These are phyloP conservation scores for Phytophthora citricola DNA, from an alignment of 352 stramenopile genomes.

Conservation along the genomic window DNA sequence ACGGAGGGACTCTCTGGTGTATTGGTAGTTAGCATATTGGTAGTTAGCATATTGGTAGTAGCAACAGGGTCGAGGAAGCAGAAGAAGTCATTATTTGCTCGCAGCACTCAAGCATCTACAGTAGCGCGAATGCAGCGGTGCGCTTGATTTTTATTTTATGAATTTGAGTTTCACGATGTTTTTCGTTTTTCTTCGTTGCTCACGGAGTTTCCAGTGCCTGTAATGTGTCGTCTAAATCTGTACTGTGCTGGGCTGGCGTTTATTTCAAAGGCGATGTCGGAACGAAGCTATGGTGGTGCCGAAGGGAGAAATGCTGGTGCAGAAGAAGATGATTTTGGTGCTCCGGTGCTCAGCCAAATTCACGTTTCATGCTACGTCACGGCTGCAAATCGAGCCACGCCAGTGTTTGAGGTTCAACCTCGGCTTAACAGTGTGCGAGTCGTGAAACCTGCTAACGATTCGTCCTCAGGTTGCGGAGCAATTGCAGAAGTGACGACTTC, in stretches of 20 bases:
- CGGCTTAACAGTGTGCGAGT: constrained; percentile 55
- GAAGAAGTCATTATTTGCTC: constrained; percentile 39
- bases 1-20: constrained; percentile 35
- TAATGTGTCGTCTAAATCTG: constrained; percentile 14
- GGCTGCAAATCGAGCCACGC: constrained; percentile 67
- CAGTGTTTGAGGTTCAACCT: constrained; percentile 64
- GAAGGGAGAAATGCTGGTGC: background rate
- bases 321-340: constrained; percentile 4
- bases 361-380: constrained; percentile 79
- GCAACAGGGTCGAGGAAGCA: constrained; percentile 23
- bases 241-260: constrained; percentile 12
- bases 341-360: constrained; percentile 42
- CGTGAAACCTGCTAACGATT: constrained; percentile 33
- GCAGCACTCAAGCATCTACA: constrained; percentile 15
- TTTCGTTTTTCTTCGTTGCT: background rate
- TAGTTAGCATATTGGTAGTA: constrained; percentile 38
- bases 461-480: constrained; percentile 5
- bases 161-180: constrained; percentile 31
- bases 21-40: constrained; percentile 44
- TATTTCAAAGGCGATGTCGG: background rate
- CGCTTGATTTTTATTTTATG: constrained; percentile 46
- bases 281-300: background rate
- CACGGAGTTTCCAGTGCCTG: background rate
- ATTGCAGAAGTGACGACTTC: background rate
- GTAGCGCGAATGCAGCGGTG: constrained; percentile 25